These are phyloP conservation scores for Stachybotrys echinatus DNA, from an alignment of 2,329 filamentous ascomycete species.

Conservation along the genomic window DNA sequence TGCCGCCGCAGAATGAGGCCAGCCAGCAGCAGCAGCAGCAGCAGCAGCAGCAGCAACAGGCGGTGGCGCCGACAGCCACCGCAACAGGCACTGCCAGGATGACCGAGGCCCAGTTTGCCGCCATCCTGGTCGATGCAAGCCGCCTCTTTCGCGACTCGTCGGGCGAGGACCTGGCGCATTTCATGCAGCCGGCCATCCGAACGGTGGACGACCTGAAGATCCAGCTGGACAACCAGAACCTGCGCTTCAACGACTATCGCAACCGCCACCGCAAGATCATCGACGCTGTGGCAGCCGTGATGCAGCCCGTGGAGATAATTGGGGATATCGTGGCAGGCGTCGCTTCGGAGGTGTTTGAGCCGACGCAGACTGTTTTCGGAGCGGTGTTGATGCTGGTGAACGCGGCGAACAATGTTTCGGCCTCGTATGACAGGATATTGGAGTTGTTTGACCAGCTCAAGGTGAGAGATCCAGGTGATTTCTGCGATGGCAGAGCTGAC, in stretches of 20 bases:
- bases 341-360: slow-evolving; percentile 31
- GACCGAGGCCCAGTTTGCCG: slow-evolving; percentile 11
- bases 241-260: slow-evolving; percentile 29
- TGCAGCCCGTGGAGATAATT: slow-evolving; percentile 32
- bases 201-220: slow-evolving; percentile 24
- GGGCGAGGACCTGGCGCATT: slow-evolving; percentile 22
- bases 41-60: background rate
- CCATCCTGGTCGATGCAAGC: slow-evolving; percentile 27
- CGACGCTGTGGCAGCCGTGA: slow-evolving; percentile 20
- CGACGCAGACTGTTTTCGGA: slow-evolving; percentile 34
- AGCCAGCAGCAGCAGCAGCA: background rate
- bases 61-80: background rate
- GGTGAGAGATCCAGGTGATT: slow-evolving; percentile 12
- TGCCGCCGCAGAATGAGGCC: background rate
- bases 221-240: slow-evolving; percentile 28
- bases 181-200: slow-evolving; percentile 24
- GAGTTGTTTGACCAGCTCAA: slow-evolving; percentile 36
- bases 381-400: slow-evolving; percentile 37
- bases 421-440: slow-evolving; percentile 38
- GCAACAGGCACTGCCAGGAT: background rate
- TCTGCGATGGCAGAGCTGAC: background rate
- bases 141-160: slow-evolving; percentile 23
- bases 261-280: slow-evolving; percentile 27
- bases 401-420: slow-evolving; percentile 38
- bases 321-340: slow-evolving; percentile 31